phyloP scores from a whole-genome alignment of 208 protist species.

The Zelonia costaricensis region DNA sequence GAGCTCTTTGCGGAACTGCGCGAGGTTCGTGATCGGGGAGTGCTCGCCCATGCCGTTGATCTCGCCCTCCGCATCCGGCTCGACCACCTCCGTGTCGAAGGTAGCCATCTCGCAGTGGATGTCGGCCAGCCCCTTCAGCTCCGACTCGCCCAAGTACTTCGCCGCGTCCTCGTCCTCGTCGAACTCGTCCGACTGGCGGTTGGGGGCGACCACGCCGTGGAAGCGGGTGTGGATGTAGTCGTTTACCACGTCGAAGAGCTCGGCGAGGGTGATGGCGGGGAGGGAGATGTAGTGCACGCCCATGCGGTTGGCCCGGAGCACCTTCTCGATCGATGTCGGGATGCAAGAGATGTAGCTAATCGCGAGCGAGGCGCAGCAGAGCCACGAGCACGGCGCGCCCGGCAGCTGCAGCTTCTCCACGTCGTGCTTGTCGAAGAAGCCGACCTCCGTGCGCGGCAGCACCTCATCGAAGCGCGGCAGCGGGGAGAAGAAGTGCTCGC shows the following conservation, averaged over 20 bases:
- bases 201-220: constrained; percentile 32
- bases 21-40: constrained; percentile 63
- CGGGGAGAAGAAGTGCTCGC: constrained; percentile 58
- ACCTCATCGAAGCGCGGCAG: constrained; percentile 50
- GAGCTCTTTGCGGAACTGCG: constrained; percentile 85
- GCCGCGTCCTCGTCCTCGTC: constrained; percentile 55
- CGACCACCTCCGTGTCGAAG: constrained; percentile 75
- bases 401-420: constrained; percentile 44
- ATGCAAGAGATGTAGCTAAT: constrained; percentile 76
- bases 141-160: constrained; percentile 33
- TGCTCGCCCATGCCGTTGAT: constrained; percentile 74
- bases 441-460: constrained; percentile 20
- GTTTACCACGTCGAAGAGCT: constrained; percentile 81
- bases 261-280: constrained; percentile 75
- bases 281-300: constrained; percentile 81
- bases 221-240: constrained; percentile 82
- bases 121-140: constrained; percentile 37
- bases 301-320: constrained; percentile 82
- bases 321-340: constrained; percentile 73
- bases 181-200: constrained; percentile 39
- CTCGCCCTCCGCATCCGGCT: constrained; percentile 36
- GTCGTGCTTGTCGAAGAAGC: constrained; percentile 33
- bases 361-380: constrained; percentile 74
- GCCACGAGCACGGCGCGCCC: constrained; percentile 79
- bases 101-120: constrained; percentile 86